Base-by-base conservation (phyloP, 768 basidiomycete genomes). In the Boletus insuetus region DNA sequence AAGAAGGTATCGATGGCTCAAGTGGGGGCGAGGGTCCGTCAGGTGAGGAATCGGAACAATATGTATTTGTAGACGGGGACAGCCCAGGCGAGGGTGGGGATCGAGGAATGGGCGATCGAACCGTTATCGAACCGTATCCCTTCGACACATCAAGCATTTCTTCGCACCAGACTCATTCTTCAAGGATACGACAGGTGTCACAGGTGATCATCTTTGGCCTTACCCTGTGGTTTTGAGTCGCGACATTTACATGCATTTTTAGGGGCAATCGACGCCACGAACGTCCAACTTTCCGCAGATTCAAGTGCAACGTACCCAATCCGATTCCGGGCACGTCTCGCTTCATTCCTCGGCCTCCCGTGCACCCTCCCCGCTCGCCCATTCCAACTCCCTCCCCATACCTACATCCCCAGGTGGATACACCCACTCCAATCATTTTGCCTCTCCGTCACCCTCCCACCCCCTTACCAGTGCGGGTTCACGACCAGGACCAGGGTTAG, bases 31-130 rank as follows among this genome's bases (percentile, higher is more conserved):
- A 34, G 2, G 29, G 41, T 38, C 38, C 42, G n/a, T 39, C 46
- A 3, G 54, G 53, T 6, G 62, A 53, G 38, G 65, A 52, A 47
- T 55, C 58, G 2, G 68, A 65, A 4, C 69, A 57, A 37, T 72
- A 64, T 24, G 55, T 72, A 1, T 53, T 72, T 45, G 66, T 72
- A 20, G 47, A 65, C 14, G 70, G 58, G 0, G 38, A 61, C 22
- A 54, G 50, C 8, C 57, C 56, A 39, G 54, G 37, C 20, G 56
- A 50, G 22, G 19, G 9, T 31, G 31, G 6, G 8, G 53, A 57
- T 44, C 60, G 22, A 46, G 56, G 52, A 20, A 55, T 51, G 44
- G 58, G 49, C 4, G 63, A 62, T 16, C 64, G 62, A 42, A 57
- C 59, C 11, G 39, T 60, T 2, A 62, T 63, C 41, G 64, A 70